Conservation (phyloP, 1,284 basidiomycete genomes). For the Cryptococcus jaspeensis region DNA sequence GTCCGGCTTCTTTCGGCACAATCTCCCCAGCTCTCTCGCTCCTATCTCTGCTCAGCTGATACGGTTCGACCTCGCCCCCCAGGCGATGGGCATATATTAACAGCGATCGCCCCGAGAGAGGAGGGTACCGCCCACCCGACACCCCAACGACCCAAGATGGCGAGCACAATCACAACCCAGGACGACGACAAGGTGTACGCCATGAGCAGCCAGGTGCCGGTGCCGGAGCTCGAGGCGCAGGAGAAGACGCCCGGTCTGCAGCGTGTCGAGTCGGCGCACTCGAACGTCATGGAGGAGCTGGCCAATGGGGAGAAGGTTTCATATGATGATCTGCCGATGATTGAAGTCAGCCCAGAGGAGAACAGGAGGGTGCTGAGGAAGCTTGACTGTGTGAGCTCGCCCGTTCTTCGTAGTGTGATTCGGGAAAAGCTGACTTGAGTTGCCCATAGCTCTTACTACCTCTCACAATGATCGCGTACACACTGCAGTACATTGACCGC, state of each 20-base stretch:
- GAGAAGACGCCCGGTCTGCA: conserved; percentile 2
- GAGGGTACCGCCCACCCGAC: too few relatives aligned
- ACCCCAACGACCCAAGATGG: too few relatives aligned
- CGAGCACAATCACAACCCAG: neutral
- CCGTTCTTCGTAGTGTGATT: neutral
- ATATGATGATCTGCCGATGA: conserved; percentile 17
- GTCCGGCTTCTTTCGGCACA: too few relatives aligned
- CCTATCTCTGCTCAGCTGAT: too few relatives aligned
- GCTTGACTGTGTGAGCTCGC: conserved; percentile 33
- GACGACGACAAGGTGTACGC: neutral
- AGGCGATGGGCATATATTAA: too few relatives aligned
- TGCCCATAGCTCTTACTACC: conserved; percentile 33
- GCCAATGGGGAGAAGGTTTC: conserved; percentile 19
- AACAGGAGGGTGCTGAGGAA: conserved; percentile 34
- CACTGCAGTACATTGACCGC: conserved; percentile 48
- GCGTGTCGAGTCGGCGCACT: conserved; percentile 14
- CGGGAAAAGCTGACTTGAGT: neutral
- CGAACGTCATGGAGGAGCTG: conserved; percentile 19
- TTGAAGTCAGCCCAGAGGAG: conserved; percentile 25
- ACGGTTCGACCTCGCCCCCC: too few relatives aligned
- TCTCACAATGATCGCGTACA: conserved; percentile 44
- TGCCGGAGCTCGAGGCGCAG: neutral
- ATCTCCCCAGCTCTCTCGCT: too few relatives aligned
- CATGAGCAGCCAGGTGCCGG: neutral
- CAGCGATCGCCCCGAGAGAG: too few relatives aligned